These are phyloP conservation scores for Metarhizium sp. DNA, from an alignment of 2,329 filamentous ascomycete species.

Conservation along the genomic window DNA sequence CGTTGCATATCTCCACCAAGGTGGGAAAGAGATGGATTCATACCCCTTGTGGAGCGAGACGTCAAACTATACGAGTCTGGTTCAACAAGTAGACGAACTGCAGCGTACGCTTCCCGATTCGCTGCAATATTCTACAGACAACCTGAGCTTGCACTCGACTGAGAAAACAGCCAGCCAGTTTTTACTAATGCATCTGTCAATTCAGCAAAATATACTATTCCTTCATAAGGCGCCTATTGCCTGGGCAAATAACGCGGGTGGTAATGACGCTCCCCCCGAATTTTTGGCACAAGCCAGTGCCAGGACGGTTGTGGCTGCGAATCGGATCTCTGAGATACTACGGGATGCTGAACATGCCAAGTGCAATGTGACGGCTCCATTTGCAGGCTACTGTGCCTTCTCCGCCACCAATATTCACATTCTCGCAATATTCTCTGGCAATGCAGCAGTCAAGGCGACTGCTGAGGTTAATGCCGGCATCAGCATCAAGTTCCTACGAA, in stretches of 20 bases:
- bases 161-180: slow-evolving; percentile 87
- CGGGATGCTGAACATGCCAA: slow-evolving; percentile 60
- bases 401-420: slow-evolving; percentile 92
- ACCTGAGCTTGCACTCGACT: slow-evolving; percentile 73
- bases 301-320: slow-evolving; percentile 74
- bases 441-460: slow-evolving; percentile 60
- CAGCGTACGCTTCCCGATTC: slow-evolving; percentile 57
- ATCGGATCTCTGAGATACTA: slow-evolving; percentile 75
- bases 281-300: slow-evolving; percentile 70
- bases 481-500: slow-evolving; percentile 83
- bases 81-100: slow-evolving; percentile 63
- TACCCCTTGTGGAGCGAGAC: slow-evolving; percentile 72
- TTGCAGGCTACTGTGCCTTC: slow-evolving; percentile 91
- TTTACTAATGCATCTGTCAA: slow-evolving; percentile 80
- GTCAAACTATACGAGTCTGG: slow-evolving; percentile 66
- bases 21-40: slow-evolving; percentile 69
- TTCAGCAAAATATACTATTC: slow-evolving; percentile 84
- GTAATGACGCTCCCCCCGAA: slow-evolving; percentile 62
- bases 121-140: slow-evolving; percentile 70
- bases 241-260: slow-evolving; percentile 52
- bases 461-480: slow-evolving; percentile 78
- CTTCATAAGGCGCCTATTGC: slow-evolving; percentile 81
- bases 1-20: slow-evolving; percentile 83
- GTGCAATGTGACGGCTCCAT: slow-evolving; percentile 77
- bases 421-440: slow-evolving; percentile 81